phyloP scores from a whole-genome alignment of 768 basidiomycete species.

The Mycena indigotica region DNA sequence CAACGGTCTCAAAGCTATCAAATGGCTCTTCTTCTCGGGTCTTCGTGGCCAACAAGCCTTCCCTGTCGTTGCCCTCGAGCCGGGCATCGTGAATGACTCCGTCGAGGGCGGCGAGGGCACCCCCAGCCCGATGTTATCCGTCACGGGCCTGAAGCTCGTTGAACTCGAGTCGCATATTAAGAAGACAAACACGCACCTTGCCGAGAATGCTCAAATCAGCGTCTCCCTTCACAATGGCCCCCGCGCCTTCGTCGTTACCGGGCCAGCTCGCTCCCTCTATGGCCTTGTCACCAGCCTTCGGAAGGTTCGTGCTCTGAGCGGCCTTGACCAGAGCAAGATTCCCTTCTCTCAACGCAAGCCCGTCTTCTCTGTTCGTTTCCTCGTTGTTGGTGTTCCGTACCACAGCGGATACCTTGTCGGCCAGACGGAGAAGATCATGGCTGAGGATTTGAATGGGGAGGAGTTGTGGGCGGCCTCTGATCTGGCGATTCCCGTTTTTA shows the following conservation, averaged over 20 bases:
- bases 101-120: constrained; percentile 91
- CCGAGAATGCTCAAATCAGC: constrained; percentile 72
- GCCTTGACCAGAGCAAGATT: constrained; percentile 90
- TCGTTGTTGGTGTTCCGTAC: constrained; percentile 95
- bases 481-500: constrained; percentile 81
- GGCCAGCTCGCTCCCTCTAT: constrained; percentile 87
- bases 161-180: constrained; percentile 80
- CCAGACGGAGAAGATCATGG: constrained; percentile 72
- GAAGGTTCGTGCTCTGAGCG: constrained; percentile 84
- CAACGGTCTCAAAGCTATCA: constrained; percentile 83
- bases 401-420: constrained; percentile 84
- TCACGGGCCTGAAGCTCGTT: constrained; percentile 77
- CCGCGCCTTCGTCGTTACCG: constrained; percentile 89
- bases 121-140: constrained; percentile 91
- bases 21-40: constrained; percentile 92
- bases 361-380: constrained; percentile 88
- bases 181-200: constrained; percentile 86
- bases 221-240: constrained; percentile 95
- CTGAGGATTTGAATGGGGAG: constrained; percentile 74
- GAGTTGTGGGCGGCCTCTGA: constrained; percentile 76
- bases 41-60: constrained; percentile 93
- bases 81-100: constrained; percentile 82
- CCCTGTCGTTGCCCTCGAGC: constrained; percentile 89
- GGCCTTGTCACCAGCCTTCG: constrained; percentile 90
- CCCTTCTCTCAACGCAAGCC: constrained; percentile 95